Conservation (phyloP, 257 asterid genomes). For the Plantago elongata region DNA sequence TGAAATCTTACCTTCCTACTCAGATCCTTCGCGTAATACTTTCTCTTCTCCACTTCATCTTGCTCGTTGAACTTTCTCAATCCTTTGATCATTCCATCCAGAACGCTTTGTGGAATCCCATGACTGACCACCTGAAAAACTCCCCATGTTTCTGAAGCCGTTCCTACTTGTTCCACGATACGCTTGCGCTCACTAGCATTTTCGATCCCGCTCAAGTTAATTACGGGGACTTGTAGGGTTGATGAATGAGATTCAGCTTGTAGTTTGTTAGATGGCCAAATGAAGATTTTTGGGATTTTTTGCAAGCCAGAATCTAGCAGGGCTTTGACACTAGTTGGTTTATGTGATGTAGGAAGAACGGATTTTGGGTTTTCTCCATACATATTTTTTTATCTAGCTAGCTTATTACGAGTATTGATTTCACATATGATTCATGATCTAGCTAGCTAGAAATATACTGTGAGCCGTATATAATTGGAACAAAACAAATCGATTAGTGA, state of each 20-base stretch:
- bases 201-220: conserved; percentile 17
- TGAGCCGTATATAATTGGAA: not conserved
- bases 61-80: conserved; percentile 21
- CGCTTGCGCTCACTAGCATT: not conserved
- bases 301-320: conserved; percentile 20
- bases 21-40: conserved; percentile 22
- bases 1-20: conserved; percentile 18
- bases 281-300: conserved; percentile 20
- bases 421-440: too few species aligned
- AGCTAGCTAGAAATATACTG: too few species aligned
- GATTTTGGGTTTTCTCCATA: not conserved
- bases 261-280: conserved; percentile 7
- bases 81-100: conserved; percentile 7
- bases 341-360: not conserved
- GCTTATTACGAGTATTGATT: not conserved
- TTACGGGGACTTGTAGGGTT: conserved; percentile 17
- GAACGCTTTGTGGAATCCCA: conserved; percentile 9
- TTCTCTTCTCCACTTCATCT: conserved; percentile 17
- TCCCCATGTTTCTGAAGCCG: conserved; percentile 22
- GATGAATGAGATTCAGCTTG: not conserved
- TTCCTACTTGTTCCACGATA: conserved; percentile 15
- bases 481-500: not conserved
- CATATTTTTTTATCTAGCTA: not conserved
- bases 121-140: conserved; percentile 30
- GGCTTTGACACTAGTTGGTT: conserved; percentile 21